A percentile compares a stretch with the other conserved stretches of the same genome.
Evolutionary conservation across 805 yeast species (phyloP).

Genomic region (Danielia reshetovae): DNA sequence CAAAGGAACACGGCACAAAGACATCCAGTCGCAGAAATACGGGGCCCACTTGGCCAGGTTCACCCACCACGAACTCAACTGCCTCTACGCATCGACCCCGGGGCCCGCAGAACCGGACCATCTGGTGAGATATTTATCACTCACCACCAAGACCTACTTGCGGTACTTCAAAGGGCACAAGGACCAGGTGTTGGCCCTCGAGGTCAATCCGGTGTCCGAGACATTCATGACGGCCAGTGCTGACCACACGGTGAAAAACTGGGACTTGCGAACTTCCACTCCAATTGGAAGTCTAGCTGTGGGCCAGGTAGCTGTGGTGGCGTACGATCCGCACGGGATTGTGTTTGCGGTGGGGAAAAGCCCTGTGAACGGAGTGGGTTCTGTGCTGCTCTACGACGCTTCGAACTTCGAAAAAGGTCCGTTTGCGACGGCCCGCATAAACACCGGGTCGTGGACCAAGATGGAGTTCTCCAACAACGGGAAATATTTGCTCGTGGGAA

Average conservation of each 20-base stretch:
- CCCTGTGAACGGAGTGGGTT: constrained; percentile 16
- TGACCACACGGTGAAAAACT: constrained; percentile 77
- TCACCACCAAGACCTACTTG: constrained; percentile 73
- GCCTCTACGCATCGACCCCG: constrained; percentile 79
- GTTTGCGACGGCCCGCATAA: constrained; percentile 34
- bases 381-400: constrained; percentile 54
- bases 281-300: constrained; percentile 57
- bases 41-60: constrained; percentile 87
- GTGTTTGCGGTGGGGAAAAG: constrained; percentile 62
- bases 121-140: constrained; percentile 68
- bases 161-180: constrained; percentile 89
- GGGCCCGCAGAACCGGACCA: constrained; percentile 48
- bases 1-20: constrained; percentile 63
- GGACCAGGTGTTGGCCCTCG: constrained; percentile 66
- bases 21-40: constrained; percentile 81
- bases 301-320: constrained; percentile 53
- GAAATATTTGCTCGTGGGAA: constrained; percentile 54
- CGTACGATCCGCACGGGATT: constrained; percentile 81
- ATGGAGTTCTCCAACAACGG: constrained; percentile 80
- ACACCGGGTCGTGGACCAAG: constrained; percentile 47
- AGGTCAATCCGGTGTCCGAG: constrained; percentile 68
- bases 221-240: constrained; percentile 61
- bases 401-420: constrained; percentile 55
- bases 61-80: constrained; percentile 66
- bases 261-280: constrained; percentile 76